Evolutionary conservation across 2,329 filamentous ascomycete species (phyloP).

Genomic region (Venturia carpophila): DNA sequence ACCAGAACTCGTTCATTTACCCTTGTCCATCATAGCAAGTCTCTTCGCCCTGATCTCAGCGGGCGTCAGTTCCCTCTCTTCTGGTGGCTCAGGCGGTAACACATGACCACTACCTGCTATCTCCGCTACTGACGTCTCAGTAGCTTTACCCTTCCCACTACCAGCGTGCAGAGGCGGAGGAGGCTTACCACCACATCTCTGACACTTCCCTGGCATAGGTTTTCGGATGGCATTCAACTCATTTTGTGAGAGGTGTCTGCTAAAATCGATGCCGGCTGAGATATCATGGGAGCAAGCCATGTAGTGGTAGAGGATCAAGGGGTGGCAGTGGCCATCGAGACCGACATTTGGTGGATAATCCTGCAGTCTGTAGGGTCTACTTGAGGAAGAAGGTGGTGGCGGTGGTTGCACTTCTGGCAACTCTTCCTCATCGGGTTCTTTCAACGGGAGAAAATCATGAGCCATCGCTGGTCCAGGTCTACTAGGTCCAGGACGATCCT

Average conservation of each 20-base stretch:
- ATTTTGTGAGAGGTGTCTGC: background rate
- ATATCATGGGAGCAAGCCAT: slow-evolving; percentile 1
- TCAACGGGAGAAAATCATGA: background rate
- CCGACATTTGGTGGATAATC: background rate
- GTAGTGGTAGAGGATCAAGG: background rate
- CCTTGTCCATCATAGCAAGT: slow-evolving; percentile 2
- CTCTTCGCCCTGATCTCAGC: background rate
- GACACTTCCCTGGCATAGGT: background rate
- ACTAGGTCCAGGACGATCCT: background rate
- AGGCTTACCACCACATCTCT: background rate
- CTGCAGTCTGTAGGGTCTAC: background rate
- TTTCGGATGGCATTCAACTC: background rate
- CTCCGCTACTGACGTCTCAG: background rate
- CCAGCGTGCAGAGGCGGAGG: background rate
- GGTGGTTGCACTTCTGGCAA: background rate
- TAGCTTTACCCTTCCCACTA: background rate
- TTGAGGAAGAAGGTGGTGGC: background rate
- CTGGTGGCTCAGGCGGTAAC: background rate
- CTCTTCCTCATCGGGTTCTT: background rate
- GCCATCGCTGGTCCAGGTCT: background rate
- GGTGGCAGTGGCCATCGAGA: background rate
- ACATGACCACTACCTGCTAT: background rate
- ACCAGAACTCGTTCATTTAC: background rate
- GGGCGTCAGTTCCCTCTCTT: background rate
- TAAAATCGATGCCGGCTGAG: background rate